Percentiles rank a stretch among this genome's conserved stretches.
Conservation (phyloP, 768 basidiomycete genomes). For the Calvatia gigantea region DNA sequence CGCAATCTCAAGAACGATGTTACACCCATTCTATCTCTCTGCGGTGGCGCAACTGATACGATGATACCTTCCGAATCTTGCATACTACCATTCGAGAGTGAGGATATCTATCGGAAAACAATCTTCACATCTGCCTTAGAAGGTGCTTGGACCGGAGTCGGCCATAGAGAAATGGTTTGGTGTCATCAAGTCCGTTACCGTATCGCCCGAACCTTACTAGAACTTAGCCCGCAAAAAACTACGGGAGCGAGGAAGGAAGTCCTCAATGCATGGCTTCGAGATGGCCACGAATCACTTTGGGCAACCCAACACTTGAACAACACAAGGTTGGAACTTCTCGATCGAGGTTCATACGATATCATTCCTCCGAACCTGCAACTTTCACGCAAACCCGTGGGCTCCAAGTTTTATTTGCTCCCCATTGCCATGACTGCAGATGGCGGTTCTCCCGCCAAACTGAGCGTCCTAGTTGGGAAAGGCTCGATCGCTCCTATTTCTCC, state of each 20-base stretch:
- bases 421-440: constrained; percentile 21
- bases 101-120: constrained; percentile 45
- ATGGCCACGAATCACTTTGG: constrained; percentile 48
- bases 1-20: constrained; percentile 35
- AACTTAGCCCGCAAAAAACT: constrained; percentile 41
- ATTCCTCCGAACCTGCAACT: constrained; percentile 37
- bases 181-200: constrained; percentile 96
- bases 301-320: constrained; percentile 2
- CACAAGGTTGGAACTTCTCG: constrained; percentile 17
- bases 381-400: constrained; percentile 38
- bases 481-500: constrained; percentile 49
- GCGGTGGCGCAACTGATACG: constrained; percentile 88
- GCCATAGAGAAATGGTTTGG: constrained; percentile 97
- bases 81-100: constrained; percentile 41
- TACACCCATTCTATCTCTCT: constrained; percentile 80
- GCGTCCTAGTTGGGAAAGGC: constrained; percentile 61
- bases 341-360: constrained; percentile 28
- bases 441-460: constrained; percentile 30
- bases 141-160: constrained; percentile 93
- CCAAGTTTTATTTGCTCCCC: constrained; percentile 52
- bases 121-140: constrained; percentile 86
- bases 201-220: constrained; percentile 75
- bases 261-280: constrained; percentile 68
- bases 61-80: constrained; percentile 93
- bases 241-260: constrained; percentile 27